Conservation (phyloP, 352 stramenopile species). For the Elongisporangium anandrum region DNA sequence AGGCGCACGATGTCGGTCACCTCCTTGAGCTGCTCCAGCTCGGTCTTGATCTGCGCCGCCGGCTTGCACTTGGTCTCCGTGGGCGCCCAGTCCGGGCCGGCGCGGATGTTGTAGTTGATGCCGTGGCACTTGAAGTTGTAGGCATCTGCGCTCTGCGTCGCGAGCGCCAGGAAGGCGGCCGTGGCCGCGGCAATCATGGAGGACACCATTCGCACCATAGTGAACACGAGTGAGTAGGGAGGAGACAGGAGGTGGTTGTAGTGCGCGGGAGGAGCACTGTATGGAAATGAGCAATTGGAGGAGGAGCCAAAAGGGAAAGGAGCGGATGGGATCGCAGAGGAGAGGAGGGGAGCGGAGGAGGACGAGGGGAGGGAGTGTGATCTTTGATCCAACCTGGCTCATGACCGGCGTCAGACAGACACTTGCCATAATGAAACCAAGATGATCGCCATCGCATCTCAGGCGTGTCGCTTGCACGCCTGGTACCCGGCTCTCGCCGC, state of each 20-base stretch:
- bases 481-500: not conserved
- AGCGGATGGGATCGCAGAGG: too few relatives aligned
- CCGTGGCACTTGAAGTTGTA: slow-evolving; percentile 39
- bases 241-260: not conserved
- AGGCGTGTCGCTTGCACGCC: not conserved
- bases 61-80: slow-evolving; percentile 42
- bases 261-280: not conserved
- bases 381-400: not conserved
- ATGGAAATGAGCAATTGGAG: not conserved
- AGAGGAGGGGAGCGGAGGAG: not conserved
- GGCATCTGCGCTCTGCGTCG: slow-evolving; percentile 7
- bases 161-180: not conserved
- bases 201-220: not conserved
- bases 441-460: not conserved
- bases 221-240: not conserved
- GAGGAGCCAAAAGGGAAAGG: not conserved
- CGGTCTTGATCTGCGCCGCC: slow-evolving; percentile 23
- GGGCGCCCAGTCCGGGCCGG: slow-evolving; percentile 43
- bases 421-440: not conserved
- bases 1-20: slow-evolving; percentile 45
- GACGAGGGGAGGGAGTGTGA: not conserved
- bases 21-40: slow-evolving; percentile 35
- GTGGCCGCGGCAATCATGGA: not conserved
- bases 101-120: slow-evolving; percentile 70
- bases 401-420: not conserved